phyloP scores from a whole-genome alignment of 306 rosid genomes.

The Corylus americana region DNA sequence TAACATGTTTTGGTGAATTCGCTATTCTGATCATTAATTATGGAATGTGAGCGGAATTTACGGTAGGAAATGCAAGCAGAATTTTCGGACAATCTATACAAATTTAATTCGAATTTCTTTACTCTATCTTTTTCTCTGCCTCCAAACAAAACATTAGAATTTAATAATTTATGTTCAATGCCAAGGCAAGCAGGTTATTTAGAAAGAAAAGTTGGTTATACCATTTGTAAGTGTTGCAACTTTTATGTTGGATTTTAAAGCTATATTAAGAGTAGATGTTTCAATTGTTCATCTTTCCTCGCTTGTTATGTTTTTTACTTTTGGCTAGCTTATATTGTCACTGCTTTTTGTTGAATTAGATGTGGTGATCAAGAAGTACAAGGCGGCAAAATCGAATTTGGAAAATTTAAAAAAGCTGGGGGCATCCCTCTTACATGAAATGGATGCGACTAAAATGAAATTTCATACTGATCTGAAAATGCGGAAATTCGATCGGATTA shows the following conservation, averaged over 20 bases:
- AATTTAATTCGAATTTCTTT: not conserved
- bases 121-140: not conserved
- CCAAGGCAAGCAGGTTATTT: not conserved
- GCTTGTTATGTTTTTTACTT: not conserved
- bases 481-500: conserved; percentile 53
- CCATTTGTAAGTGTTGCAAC: not conserved
- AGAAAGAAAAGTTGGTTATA: not conserved
- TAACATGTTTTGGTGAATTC: too few species aligned
- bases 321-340: not conserved
- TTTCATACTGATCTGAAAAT: conserved; percentile 29
- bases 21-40: too few species aligned
- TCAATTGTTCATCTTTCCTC: not conserved
- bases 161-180: not conserved
- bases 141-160: not conserved
- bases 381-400: conserved; percentile 48
- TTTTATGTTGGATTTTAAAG: not conserved
- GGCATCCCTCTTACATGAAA: conserved; percentile 42
- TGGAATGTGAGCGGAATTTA: not conserved
- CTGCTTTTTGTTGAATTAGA: conserved; percentile 32
- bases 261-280: not conserved
- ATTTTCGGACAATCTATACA: not conserved
- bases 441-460: conserved; percentile 64
- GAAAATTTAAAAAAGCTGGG: conserved; percentile 40
- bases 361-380: conserved; percentile 48
- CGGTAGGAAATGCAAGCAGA: not conserved